A percentile compares a stretch with the other conserved stretches of the same genome.
These are phyloP conservation scores for Solanum peruvianum DNA, from an alignment of 257 asterid species.

Conservation along the genomic window DNA sequence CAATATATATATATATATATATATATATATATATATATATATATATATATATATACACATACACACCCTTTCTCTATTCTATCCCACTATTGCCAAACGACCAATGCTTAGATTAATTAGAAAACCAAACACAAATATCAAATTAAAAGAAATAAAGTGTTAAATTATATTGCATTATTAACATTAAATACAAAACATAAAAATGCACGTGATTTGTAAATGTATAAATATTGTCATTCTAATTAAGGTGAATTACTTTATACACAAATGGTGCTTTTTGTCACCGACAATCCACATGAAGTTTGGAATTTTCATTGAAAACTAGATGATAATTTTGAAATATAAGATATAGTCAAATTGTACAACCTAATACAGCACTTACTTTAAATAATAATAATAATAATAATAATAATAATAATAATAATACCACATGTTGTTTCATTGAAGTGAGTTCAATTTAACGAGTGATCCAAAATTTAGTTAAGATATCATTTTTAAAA, in stretches of 20 bases:
- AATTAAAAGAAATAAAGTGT: neutral
- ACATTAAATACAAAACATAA: neutral
- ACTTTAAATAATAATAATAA: neutral
- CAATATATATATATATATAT: neutral
- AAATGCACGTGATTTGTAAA: neutral
- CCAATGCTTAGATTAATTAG: neutral
- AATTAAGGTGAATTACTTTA: neutral
- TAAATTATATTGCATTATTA: neutral
- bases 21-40: too few species aligned
- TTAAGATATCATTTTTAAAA: neutral
- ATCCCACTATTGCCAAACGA: neutral
- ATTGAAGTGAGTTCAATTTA: neutral
- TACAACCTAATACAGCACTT: neutral
- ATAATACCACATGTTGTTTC: neutral
- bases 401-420: neutral
- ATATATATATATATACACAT: too few species aligned
- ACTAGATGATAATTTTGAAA: neutral
- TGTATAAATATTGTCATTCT: neutral
- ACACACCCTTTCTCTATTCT: neutral
- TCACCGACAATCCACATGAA: neutral
- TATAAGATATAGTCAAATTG: neutral
- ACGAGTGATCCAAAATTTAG: neutral
- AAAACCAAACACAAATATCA: neutral
- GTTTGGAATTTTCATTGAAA: neutral
- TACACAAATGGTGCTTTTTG: neutral